phyloP scores from a whole-genome alignment of 441 rosid genomes.

The Eutrema salsugineum region DNA sequence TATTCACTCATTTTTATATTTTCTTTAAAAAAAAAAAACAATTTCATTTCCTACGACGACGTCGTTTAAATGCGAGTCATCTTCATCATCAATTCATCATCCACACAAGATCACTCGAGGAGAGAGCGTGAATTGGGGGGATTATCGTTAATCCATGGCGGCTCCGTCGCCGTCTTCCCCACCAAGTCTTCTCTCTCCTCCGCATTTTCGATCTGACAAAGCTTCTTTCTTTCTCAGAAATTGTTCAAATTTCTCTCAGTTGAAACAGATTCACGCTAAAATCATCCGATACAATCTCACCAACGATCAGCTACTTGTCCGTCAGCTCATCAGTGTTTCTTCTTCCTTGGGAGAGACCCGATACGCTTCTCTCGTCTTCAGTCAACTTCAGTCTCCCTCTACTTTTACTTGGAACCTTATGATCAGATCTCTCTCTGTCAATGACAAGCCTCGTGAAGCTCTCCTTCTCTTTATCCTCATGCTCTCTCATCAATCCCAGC shows the following conservation, averaged over 20 bases:
- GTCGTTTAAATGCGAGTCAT: neutral
- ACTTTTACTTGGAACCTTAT: constrained; percentile 71
- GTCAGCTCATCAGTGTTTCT: constrained; percentile 49
- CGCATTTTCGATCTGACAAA: constrained; percentile 38
- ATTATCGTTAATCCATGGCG: constrained; percentile 23
- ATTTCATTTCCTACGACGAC: neutral
- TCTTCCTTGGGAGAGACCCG: constrained; percentile 42
- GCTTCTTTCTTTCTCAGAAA: constrained; percentile 44
- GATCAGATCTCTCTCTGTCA: constrained; percentile 49
- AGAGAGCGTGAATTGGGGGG: neutral
- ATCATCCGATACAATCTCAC: constrained; percentile 47
- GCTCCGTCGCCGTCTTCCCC: constrained; percentile 35
- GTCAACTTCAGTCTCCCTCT: constrained; percentile 35
- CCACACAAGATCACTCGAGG: constrained; percentile 23
- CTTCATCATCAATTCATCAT: neutral
- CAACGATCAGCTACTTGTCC: constrained; percentile 48
- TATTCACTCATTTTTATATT: neutral
- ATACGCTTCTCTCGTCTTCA: constrained; percentile 54
- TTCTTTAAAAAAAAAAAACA: neutral
- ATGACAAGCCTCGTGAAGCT: constrained; percentile 43
- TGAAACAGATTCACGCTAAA: constrained; percentile 56
- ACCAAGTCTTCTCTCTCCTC: constrained; percentile 13
- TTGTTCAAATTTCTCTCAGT: constrained; percentile 46
- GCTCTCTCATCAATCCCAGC: constrained; percentile 37
- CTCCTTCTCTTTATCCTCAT: constrained; percentile 51